phyloP scores from a whole-genome alignment of 441 rosid species.

The Euphorbia celastroides region DNA sequence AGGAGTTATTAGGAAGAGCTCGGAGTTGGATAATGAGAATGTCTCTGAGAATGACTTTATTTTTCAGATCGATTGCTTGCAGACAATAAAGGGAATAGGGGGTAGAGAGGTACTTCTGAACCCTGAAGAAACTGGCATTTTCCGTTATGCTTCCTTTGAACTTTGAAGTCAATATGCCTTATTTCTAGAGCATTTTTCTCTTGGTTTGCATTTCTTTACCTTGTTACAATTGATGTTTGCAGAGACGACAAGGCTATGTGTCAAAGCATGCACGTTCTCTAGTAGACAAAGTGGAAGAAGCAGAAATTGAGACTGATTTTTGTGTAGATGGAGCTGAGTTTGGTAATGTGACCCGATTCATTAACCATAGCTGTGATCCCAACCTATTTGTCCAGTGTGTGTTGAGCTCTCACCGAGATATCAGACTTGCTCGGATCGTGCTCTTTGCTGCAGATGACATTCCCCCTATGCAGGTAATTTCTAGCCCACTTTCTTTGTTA shows the following conservation, averaged over 20 bases:
- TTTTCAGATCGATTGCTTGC: constrained; percentile 61
- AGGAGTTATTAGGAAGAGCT: constrained; percentile 39
- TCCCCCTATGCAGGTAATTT: constrained; percentile 37
- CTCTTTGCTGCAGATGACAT: constrained; percentile 46
- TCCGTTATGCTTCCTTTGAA: background rate
- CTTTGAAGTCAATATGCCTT: background rate
- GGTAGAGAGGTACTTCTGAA: constrained; percentile 43
- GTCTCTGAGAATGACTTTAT: constrained; percentile 46
- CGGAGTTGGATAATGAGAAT: constrained; percentile 40
- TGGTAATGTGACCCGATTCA: constrained; percentile 43
- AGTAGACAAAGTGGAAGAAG: constrained; percentile 15
- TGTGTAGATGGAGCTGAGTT: constrained; percentile 36
- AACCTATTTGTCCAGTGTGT: constrained; percentile 46
- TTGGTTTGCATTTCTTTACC: constrained; percentile 8
- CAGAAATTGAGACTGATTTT: constrained; percentile 31
- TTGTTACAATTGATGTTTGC: constrained; percentile 7
- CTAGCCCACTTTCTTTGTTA: background rate
- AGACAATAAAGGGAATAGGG: constrained; percentile 45
- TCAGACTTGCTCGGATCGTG: constrained; percentile 40
- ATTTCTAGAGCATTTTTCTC: constrained; percentile 1
- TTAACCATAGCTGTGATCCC: constrained; percentile 47
- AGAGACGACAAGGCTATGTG: constrained; percentile 34
- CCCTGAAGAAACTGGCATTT: constrained; percentile 4
- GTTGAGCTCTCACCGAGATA: constrained; percentile 40
- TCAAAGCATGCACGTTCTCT: constrained; percentile 16